Evolutionary conservation across 108 stramenopile species (phyloP).

Genomic region (Fistulifera solaris): DNA sequence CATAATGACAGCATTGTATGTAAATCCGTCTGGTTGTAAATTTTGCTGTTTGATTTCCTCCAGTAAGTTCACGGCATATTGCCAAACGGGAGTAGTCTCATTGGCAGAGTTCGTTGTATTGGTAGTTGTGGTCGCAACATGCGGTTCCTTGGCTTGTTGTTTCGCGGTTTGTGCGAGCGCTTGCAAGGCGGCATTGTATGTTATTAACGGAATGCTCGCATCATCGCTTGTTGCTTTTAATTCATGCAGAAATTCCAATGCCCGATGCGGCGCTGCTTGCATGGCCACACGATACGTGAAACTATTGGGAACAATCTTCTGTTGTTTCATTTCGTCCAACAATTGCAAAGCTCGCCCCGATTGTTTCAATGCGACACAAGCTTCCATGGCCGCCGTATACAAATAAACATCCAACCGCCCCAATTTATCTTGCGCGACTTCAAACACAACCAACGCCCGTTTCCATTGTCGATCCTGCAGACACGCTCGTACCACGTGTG

Average conservation of each 20-base stretch:
- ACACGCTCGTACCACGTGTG: conserved; percentile 67
- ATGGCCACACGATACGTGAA: conserved; percentile 40
- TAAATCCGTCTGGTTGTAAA: conserved; percentile 59
- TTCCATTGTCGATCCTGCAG: conserved; percentile 42
- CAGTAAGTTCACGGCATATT: conserved; percentile 26
- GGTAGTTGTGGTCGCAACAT: neutral
- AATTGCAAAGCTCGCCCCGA: conserved; percentile 55
- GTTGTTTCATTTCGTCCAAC: conserved; percentile 66
- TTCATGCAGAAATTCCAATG: conserved; percentile 43
- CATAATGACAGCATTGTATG: conserved; percentile 66
- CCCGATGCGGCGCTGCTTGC: conserved; percentile 40
- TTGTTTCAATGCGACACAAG: conserved; percentile 46
- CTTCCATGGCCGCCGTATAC: conserved; percentile 76
- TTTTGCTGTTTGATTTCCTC: conserved; percentile 55
- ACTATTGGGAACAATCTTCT: neutral
- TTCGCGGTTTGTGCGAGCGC: conserved; percentile 58
- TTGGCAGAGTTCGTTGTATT: conserved; percentile 2
- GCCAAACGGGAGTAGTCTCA: neutral
- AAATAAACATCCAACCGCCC: conserved; percentile 55
- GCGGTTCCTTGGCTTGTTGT: conserved; percentile 1
- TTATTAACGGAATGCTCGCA: conserved; percentile 59
- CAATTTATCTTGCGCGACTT: conserved; percentile 49
- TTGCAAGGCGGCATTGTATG: conserved; percentile 69
- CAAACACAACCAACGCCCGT: conserved; percentile 49
- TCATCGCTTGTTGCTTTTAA: conserved; percentile 33